Base-by-base conservation (phyloP, 371 early-diverging fungal species). In the Mycotypha africana region DNA sequence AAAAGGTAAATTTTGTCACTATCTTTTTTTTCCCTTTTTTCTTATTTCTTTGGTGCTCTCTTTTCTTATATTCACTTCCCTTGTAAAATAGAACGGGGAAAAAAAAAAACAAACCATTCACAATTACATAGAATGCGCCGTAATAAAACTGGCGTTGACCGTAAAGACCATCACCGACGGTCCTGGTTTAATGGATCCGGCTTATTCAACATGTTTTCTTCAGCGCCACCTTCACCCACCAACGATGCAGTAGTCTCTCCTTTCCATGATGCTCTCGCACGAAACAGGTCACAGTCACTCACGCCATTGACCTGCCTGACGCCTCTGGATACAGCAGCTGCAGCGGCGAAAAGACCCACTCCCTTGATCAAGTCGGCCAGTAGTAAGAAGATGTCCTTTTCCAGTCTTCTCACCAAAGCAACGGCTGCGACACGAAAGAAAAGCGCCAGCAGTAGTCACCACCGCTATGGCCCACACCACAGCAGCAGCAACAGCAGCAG, bases 131-230 rank as follows among this genome's bases (percentile, higher is more conserved):
- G 2, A 15, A 49, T 53, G 50, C 48, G 44, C 35, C 30, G 44
- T 16, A 36, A 49, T 19, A 59, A 42, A 35, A 23, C 37, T 4
- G 33, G 32, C 7, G 8, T 37, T 22, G 53, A 52, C 12, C 15
- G 45, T 20, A 56, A 56, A 11, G 24, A n/a, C 6, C 25, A 15
- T 7, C 40, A 42, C 43, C 31, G 59, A 38, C 40, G 54, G 30
- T 60, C 60, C 3, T 60, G 60, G 60, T 60, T 60, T 33, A 45
- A 51, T 22, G 38, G 44, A 11, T 34, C 25, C n/a, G 30, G 38
- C 14, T 15, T 60, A 8, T 54, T 54, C 17, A 48, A 25, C 15
- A 38, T 54, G 38, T 60, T 60, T 30, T 38, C 51, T 35, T 59
- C 59, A 6, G 50, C 49, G 7, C 59, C 59, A 12, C 42, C 53